A percentile compares a stretch with the other conserved stretches of the same genome.
These are phyloP conservation scores for Astragalus membranaceus DNA, from an alignment of 306 rosid species.

Conservation along the genomic window DNA sequence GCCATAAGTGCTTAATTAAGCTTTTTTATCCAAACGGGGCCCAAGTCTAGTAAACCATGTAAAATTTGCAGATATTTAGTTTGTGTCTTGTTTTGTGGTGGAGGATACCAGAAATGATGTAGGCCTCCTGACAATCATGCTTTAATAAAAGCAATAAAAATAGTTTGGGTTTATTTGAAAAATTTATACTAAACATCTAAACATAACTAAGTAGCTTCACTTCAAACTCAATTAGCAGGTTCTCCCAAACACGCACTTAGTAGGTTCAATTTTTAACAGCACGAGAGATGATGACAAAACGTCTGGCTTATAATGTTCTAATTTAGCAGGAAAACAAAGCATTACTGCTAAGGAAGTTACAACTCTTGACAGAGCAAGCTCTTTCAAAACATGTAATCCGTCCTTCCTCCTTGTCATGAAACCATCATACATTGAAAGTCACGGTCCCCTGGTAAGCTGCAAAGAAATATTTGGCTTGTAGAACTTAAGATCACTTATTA, in stretches of 20 bases:
- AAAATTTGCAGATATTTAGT: not conserved
- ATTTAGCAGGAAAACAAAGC: not conserved
- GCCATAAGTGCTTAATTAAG: too few relatives aligned
- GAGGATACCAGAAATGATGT: too few relatives aligned
- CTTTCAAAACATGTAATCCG: conserved; percentile 6
- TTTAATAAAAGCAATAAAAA: too few relatives aligned
- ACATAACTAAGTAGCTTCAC: too few relatives aligned
- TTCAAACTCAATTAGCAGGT: too few relatives aligned
- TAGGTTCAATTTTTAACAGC: not conserved
- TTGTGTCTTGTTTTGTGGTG: too few relatives aligned
- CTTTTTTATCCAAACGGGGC: too few relatives aligned
- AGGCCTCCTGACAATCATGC: too few relatives aligned
- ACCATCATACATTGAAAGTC: not conserved
- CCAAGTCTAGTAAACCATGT: not conserved
- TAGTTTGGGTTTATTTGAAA: too few relatives aligned
- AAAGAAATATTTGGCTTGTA: not conserved
- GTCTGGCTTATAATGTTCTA: not conserved
- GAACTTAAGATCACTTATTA: too few relatives aligned
- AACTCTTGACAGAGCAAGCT: conserved; percentile 11
- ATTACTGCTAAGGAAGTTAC: not conserved
- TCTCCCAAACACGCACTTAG: not conserved
- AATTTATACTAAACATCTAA: too few relatives aligned
- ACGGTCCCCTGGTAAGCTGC: not conserved
- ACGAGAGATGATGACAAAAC: not conserved
- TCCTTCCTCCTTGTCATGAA: not conserved